phyloP scores from a whole-genome alignment of 495 filamentous ascomycete genomes.

The Neurospora sp. region DNA sequence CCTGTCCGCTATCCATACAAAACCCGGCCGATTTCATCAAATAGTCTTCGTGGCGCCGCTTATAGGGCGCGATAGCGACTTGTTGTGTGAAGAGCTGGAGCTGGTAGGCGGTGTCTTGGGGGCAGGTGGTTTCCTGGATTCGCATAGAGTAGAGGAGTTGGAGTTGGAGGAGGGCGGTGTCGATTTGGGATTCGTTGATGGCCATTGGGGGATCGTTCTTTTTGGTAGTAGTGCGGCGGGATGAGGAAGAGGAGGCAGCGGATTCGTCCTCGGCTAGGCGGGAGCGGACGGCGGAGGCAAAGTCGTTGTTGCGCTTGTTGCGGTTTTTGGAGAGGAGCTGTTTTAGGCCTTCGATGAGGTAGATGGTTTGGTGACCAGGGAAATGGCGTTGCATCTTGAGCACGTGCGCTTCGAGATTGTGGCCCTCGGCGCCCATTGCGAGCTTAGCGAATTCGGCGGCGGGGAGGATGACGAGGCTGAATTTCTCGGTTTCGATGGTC shows the following conservation, averaged over 20 bases:
- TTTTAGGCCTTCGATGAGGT: constrained; percentile 65
- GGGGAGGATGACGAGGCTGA: constrained; percentile 55
- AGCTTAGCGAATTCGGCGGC: constrained; percentile 62
- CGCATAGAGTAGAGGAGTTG: constrained; percentile 59
- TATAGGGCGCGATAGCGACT: constrained; percentile 67
- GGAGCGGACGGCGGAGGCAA: constrained; percentile 51
- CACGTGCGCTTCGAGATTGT: constrained; percentile 52
- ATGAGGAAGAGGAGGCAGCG: background rate
- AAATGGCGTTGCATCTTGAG: constrained; percentile 44
- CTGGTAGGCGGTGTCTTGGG: constrained; percentile 66
- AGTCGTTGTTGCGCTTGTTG: constrained; percentile 56
- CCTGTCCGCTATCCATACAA: constrained; percentile 77
- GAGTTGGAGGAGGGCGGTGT: constrained; percentile 61
- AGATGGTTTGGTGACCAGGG: constrained; percentile 48
- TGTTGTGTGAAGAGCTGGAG: constrained; percentile 69
- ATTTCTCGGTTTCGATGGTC: constrained; percentile 50
- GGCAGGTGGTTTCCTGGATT: constrained; percentile 58
- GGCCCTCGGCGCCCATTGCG: constrained; percentile 33
- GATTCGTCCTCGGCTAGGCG: constrained; percentile 30
- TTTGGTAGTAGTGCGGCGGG: constrained; percentile 19
- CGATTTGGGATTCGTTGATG: constrained; percentile 61
- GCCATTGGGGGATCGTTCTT: constrained; percentile 35
- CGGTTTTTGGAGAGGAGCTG: constrained; percentile 61
- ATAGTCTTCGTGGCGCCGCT: constrained; percentile 30
- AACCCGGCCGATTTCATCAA: constrained; percentile 47